Conservation (phyloP, 768 basidiomycete species). For the Mycena haematopus region DNA sequence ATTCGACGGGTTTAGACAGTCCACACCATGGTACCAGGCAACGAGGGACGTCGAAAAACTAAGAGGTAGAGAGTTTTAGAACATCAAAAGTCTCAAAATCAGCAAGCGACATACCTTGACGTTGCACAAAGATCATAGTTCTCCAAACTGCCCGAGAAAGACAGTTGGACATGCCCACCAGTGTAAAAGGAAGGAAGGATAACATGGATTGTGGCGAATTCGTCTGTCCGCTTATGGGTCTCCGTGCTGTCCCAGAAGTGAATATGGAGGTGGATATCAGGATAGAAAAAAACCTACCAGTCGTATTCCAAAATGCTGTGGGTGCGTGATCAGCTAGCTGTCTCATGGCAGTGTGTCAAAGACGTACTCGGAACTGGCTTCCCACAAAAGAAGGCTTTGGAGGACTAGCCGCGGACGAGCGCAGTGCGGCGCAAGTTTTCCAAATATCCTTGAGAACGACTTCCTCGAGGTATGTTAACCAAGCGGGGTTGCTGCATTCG, state of each 20-base stretch:
- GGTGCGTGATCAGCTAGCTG: neutral
- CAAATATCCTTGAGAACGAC: constrained; percentile 28
- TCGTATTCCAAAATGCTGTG: constrained; percentile 23
- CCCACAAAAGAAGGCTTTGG: constrained; percentile 26
- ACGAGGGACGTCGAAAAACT: constrained; percentile 31
- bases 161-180: constrained; percentile 28
- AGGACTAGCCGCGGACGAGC: constrained; percentile 20
- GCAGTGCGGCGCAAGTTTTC: constrained; percentile 26
- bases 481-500: constrained; percentile 29
- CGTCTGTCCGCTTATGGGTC: constrained; percentile 11
- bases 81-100: neutral
- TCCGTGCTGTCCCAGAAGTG: constrained; percentile 14
- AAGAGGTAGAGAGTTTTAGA: neutral
- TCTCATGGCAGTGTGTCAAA: neutral
- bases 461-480: constrained; percentile 27
- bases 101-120: constrained; percentile 17
- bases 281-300: constrained; percentile 22
- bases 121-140: constrained; percentile 29
- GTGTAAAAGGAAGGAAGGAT: constrained; percentile 29
- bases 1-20: constrained; percentile 25
- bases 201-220: constrained; percentile 28
- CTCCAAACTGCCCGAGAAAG: constrained; percentile 24
- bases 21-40: constrained; percentile 29
- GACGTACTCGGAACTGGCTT: constrained; percentile 24
- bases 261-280: neutral